Base-by-base conservation (phyloP, 768 basidiomycete species). In the Candolleomyces aberdarensis region DNA sequence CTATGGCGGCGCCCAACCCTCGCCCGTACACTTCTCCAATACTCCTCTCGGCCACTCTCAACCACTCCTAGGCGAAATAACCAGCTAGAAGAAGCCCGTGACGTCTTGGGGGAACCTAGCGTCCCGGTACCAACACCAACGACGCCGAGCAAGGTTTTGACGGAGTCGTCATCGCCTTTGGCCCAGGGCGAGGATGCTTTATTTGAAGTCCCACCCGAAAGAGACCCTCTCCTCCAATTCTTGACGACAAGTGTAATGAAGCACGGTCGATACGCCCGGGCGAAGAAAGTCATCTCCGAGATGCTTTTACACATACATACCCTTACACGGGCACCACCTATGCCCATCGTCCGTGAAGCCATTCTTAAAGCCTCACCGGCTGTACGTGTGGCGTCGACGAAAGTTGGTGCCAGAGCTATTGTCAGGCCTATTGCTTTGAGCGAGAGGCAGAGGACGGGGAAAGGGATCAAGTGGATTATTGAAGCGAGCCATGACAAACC, bases 281-380 rank as follows among this genome's bases (percentile, higher is more conserved):
- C 90, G 0, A 74, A 83, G 0, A 80, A 79, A 36, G 75, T 76
- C 46, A 80, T 86, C 48, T 81, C 86, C 2, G 72, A 78, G n/a
- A 87, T 83, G 65, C 84, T 94, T n/a, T 72, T 85, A 17, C 78
- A 87, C 67, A 83, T 96, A 44, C 88, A 89, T 70, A 80, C 86
- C 10, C 76, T 89, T 60, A 96, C 93, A 15, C 81, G 87, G 57
- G 83, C 85, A 7, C 85, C 87, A n/a, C 90, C 94, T 0, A 76
- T 94, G 39, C 91, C 91, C 17, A 83, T 96, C 64, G 75, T 97
- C 4, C 85, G 87, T 43, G 73, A 86, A 67, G 95, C 94, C 0
- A 75, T 97, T 55, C 68, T 82, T 22, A 69, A 80, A 2, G 87
- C 85, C 1, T 81, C 91, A 3, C 96, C 96, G 1, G 84, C 86